Evolutionary conservation across 352 stramenopile genomes (phyloP).

Genomic region (Phytophthora rubi): DNA sequence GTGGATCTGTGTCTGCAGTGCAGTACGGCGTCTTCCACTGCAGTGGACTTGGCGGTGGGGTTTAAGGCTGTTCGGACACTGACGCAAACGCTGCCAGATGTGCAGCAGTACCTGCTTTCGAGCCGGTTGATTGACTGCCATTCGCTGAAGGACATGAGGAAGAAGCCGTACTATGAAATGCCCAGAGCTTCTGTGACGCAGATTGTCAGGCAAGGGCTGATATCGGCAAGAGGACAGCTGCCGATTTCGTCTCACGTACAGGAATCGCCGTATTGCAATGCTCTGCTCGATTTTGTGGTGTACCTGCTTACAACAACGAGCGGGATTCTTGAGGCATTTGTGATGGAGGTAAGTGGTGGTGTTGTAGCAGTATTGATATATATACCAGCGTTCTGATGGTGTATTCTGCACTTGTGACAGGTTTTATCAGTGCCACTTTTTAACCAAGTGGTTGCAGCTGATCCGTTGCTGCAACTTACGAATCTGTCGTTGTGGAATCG

Average conservation of each 20-base stretch:
- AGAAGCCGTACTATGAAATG: constrained; percentile 38
- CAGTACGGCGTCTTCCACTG: constrained; percentile 2
- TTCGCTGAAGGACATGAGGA: constrained; percentile 9
- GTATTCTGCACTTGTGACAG: constrained; percentile 25
- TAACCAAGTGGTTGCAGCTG: constrained; percentile 33
- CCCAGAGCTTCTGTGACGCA: constrained; percentile 32
- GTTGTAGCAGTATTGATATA: neutral
- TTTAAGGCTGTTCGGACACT: constrained; percentile 29
- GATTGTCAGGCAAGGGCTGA: constrained; percentile 33
- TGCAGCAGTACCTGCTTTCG: constrained; percentile 46
- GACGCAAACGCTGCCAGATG: constrained; percentile 22
- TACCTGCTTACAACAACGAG: constrained; percentile 29
- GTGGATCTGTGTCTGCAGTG: constrained; percentile 60
- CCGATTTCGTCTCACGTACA: constrained; percentile 24
- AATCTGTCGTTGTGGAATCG: constrained; percentile 37
- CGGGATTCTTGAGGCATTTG: constrained; percentile 35
- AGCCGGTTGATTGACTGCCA: constrained; percentile 24
- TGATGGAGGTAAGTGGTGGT: constrained; percentile 35
- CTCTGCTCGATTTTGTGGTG: constrained; percentile 34
- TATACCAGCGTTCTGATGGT: neutral
- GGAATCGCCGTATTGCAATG: constrained; percentile 35
- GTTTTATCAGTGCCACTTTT: constrained; percentile 59
- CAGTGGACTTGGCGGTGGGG: constrained; percentile 5
- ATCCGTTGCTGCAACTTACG: constrained; percentile 34
- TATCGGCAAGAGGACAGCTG: constrained; percentile 26